Evolutionary conservation across 805 yeast species (phyloP).

Genomic region (Diddensiella santjacobensis): DNA sequence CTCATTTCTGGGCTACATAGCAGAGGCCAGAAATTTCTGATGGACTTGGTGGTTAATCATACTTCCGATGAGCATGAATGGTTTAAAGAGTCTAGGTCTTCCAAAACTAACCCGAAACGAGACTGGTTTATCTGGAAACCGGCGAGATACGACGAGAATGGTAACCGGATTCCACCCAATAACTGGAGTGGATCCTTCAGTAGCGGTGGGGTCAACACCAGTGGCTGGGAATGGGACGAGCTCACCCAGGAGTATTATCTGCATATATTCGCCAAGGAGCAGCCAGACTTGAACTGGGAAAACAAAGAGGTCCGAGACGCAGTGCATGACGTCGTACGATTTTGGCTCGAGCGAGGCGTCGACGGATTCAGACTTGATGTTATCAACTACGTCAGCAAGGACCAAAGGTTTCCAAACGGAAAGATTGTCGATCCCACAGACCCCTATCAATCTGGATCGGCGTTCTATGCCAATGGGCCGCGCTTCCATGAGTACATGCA

Average conservation of each 20-base stretch:
- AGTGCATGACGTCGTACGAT: conserved; percentile 45
- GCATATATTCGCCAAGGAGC: conserved; percentile 48
- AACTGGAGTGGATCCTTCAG: conserved; percentile 51
- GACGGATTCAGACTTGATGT: conserved; percentile 60
- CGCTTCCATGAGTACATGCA: conserved; percentile 55
- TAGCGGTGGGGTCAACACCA: conserved; percentile 35
- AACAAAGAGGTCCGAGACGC: conserved; percentile 38
- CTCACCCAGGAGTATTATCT: conserved; percentile 52
- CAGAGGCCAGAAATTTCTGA: conserved; percentile 48
- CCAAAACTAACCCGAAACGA: conserved; percentile 50
- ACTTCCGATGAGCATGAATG: conserved; percentile 53
- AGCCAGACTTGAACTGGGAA: conserved; percentile 66
- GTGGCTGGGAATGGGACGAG: conserved; percentile 60
- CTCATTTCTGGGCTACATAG: conserved; percentile 46
- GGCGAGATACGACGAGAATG: conserved; percentile 42
- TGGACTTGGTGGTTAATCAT: conserved; percentile 59
- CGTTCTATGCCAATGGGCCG: conserved; percentile 44
- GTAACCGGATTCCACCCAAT: conserved; percentile 52
- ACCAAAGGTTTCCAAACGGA: conserved; percentile 44
- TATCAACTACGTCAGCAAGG: conserved; percentile 51
- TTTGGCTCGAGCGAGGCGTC: conserved; percentile 54
- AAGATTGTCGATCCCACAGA: conserved; percentile 42
- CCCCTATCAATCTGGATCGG: conserved; percentile 40
- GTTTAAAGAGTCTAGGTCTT: conserved; percentile 54
- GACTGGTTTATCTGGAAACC: conserved; percentile 62